phyloP scores from a whole-genome alignment of 371 early-diverging fungal species.

The Zychaea mexicana region DNA sequence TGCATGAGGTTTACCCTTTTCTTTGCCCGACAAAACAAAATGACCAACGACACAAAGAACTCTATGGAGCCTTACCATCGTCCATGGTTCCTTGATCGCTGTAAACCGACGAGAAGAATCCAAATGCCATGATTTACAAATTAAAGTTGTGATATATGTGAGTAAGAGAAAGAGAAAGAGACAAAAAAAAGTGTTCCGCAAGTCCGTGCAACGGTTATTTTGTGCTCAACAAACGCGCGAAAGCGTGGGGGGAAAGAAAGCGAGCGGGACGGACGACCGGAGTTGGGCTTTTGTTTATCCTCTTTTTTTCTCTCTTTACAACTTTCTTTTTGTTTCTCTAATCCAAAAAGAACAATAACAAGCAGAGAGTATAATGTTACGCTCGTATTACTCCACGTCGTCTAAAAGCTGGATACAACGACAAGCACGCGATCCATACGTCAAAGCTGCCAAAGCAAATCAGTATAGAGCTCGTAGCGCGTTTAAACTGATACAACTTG shows the following conservation, averaged over 20 bases:
- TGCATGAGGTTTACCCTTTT: neutral
- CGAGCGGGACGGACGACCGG: too few species aligned
- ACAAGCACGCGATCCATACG: conserved; percentile 75
- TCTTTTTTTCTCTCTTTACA: too few species aligned
- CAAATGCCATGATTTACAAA: conserved; percentile 36
- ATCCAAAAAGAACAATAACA: too few species aligned
- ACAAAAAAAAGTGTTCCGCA: neutral
- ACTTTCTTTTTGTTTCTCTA: too few species aligned
- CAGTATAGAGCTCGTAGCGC: conserved; percentile 88
- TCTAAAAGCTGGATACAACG: conserved; percentile 70
- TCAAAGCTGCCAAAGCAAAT: conserved; percentile 63
- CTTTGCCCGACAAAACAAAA: neutral
- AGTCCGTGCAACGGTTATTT: too few species aligned
- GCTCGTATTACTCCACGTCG: conserved; percentile 38
- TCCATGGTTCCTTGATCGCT: conserved; percentile 52
- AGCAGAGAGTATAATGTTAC: too few species aligned
- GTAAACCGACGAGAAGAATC: conserved; percentile 44
- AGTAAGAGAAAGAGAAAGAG: neutral
- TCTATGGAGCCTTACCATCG: conserved; percentile 33
- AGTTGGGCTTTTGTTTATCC: too few species aligned
- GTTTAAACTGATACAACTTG: conserved; percentile 84
- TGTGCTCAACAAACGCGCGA: too few species aligned
- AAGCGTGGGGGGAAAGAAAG: too few species aligned
- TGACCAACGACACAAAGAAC: neutral
- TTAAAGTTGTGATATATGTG: neutral